Evolutionary conservation across 2,329 filamentous ascomycete genomes (phyloP), one percentile per base, ranked within the genome.

Genomic region (Colletotrichum limetticola): DNA sequence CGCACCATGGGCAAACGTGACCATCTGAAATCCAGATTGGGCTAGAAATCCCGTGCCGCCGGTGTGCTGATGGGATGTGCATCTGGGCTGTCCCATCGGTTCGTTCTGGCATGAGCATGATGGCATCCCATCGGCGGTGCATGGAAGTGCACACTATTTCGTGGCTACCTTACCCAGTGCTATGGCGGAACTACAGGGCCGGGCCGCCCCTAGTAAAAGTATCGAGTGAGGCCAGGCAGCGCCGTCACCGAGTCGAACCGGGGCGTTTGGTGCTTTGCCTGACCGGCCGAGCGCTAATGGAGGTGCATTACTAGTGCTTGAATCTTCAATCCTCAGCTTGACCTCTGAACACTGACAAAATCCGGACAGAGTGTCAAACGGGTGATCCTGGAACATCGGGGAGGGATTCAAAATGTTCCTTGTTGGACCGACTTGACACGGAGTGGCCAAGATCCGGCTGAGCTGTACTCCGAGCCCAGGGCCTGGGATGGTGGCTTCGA

Each of bases 191-290:
- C 30, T 22, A 30, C 42, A 56, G 65, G 69, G 56, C 69, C 69
- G 69, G 69, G 66, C 69, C 69, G 69, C 53, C 58, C 69, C 69
- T 72, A 72, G 65, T 24, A 12, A 69, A 42, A 16, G 4, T 19
- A 5, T 53, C 16, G 11, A 52, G 57, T 30, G 19, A 62, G 5
- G 19, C 30, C 16, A 8, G 37, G 57, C 24, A 22, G 37, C 4
- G 19, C 30, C 16, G 56, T 66, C 24, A 1, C 11, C n/a, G 37
- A 42, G 22, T 26, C 26, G 57, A 58, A 22, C 49, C 69, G 64
- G 42, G 3, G 7, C 28, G 11, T n/a, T 63, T 65, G 65, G 22
- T 52, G 5, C 14, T 28, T 72, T 58, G 69, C 37, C 65, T 65
- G 65, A 30, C 26, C 11, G n/a, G 30, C 65, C 42, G 59, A 59